Evolutionary conservation across 148 eudicot genomes (phyloP).

Genomic region (Gaultheria prostrata): DNA sequence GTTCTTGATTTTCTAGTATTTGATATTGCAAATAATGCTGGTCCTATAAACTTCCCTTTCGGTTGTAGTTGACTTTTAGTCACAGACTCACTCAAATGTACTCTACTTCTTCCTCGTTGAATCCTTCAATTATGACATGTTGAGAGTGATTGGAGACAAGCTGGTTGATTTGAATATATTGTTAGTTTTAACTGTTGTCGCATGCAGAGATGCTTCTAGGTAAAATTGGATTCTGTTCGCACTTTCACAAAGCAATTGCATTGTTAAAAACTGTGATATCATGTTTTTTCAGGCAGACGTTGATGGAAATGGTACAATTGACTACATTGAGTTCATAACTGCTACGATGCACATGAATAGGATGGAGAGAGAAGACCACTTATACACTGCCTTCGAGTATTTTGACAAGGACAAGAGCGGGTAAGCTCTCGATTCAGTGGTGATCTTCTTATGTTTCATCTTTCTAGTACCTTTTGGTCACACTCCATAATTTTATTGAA

Average conservation of each 20-base stretch:
- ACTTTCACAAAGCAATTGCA: constrained; percentile 4
- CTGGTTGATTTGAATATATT: constrained; percentile 1
- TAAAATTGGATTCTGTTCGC: background rate
- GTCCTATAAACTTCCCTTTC: background rate
- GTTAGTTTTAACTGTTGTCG: background rate
- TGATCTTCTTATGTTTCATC: background rate
- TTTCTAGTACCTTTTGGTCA: background rate
- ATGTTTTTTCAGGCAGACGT: constrained; percentile 77
- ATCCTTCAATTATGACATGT: background rate
- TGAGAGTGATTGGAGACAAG: background rate
- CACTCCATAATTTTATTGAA: background rate
- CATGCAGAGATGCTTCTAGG: background rate
- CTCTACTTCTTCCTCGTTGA: background rate
- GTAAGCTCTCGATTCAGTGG: constrained; percentile 28
- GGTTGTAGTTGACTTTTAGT: background rate
- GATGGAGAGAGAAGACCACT: constrained; percentile 85
- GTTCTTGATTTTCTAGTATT: background rate
- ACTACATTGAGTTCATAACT: constrained; percentile 90
- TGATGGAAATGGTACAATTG: constrained; percentile 95
- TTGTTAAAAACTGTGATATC: background rate
- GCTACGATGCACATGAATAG: constrained; percentile 98
- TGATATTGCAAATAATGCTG: background rate
- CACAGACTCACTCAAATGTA: background rate
- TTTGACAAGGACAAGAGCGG: constrained; percentile 98
- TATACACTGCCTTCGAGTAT: constrained; percentile 81